Evolutionary conservation across 352 stramenopile species (phyloP), one percentile per base, ranked within the genome.

Genomic region (Phytopythium litorale): DNA sequence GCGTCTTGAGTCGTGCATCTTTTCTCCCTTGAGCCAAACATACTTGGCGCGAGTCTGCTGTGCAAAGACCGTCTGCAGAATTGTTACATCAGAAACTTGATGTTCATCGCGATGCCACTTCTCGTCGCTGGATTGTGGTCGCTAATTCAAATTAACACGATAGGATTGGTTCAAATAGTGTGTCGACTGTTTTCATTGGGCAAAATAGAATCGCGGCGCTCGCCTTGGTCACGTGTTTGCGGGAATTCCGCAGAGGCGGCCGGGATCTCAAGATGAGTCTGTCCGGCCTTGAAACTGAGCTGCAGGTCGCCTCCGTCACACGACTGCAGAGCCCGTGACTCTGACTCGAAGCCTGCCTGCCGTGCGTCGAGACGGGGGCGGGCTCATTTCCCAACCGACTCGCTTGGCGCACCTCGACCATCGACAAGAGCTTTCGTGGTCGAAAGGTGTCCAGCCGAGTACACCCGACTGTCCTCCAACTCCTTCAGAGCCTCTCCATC

Each of bases 331-430:
- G 7, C 37, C 37, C n/a, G n/a, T 43, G 33, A 9, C 37, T 43
- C 12, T 13, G n/a, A 16, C n/a, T n/a, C n/a, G n/a, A n/a, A n/a
- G n/a, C n/a, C 43, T 16, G 43, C n/a, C 7, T 30, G n/a, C 9
- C 43, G 43, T 30, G 43, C 43, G 43, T n/a, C 43, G 43, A 50
- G 43, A 30, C 43, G 43, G 4, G 8, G 43, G 43, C n/a, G 43
- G 16, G 43, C 43, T 50, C 45, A 52, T 21, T 52, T 33, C 45
- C 45, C 45, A 52, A 52, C 23, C 23, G 45, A 50, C 45, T 33
- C 23, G 45, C 21, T 33, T 7, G 12, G 21, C 18, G 43, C 21
- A 15, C 11, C 21, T 52, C 23, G 11, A 15, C 11, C 43, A 32
- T 50, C n/a, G 42, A 25, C 42, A 12, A 43, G n/a, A 3, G 35